Evolutionary conservation across 768 basidiomycete species (phyloP).

Genomic region (Holtermannia corniformis): DNA sequence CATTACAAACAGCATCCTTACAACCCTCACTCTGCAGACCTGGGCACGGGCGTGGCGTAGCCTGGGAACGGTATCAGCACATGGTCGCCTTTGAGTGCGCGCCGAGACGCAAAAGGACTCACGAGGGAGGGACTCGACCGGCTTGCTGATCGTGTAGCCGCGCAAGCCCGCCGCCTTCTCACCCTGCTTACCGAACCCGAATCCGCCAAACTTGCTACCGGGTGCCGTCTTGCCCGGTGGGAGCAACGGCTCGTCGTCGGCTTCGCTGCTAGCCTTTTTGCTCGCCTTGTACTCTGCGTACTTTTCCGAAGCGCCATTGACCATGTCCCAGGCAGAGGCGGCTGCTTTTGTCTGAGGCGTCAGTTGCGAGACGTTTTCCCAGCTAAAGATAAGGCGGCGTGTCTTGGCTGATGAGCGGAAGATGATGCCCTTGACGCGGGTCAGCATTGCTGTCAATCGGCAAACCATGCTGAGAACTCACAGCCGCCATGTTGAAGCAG

Average conservation of each 20-base stretch:
- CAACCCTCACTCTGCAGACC: not conserved
- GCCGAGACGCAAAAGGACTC: conserved; percentile 7
- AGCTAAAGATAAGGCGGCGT: conserved; percentile 42
- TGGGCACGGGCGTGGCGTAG: not conserved
- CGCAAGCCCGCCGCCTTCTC: conserved; percentile 61
- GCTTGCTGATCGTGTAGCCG: conserved; percentile 44
- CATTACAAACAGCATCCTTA: too few relatives aligned
- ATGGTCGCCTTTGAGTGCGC: not conserved
- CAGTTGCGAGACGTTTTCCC: conserved; percentile 39
- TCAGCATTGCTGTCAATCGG: conserved; percentile 53
- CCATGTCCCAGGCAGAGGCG: conserved; percentile 35
- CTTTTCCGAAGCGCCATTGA: conserved; percentile 31
- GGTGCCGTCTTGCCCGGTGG: conserved; percentile 14
- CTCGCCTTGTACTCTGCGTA: conserved; percentile 42
- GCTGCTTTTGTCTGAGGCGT: conserved; percentile 36
- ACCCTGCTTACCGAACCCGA: conserved; percentile 71
- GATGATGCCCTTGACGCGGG: conserved; percentile 19
- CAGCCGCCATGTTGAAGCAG: conserved; percentile 68
- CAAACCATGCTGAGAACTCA: conserved; percentile 37
- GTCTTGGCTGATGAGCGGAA: conserved; percentile 28
- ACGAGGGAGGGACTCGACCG: conserved; percentile 34
- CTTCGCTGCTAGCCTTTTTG: conserved; percentile 41
- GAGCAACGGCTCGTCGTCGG: conserved; percentile 15
- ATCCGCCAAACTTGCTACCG: conserved; percentile 43
- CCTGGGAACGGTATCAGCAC: too few relatives aligned